A percentile compares a stretch with the other conserved stretches of the same genome.
Evolutionary conservation across 2,329 filamentous ascomycete genomes (phyloP).

Genomic region (Hypoxylon rubiginosum): DNA sequence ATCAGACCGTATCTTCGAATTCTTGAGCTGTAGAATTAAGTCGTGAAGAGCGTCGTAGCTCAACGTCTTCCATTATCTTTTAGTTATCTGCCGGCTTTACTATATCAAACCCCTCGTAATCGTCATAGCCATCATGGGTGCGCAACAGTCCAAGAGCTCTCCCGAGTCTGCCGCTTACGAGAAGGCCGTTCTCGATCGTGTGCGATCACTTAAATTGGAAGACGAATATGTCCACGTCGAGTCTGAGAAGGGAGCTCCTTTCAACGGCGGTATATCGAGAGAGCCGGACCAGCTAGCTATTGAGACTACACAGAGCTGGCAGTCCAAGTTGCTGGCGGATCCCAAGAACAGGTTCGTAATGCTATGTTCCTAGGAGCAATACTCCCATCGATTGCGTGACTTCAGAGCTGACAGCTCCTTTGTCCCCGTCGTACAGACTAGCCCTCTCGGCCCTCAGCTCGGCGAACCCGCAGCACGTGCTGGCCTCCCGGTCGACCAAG

Average conservation of each 20-base stretch:
- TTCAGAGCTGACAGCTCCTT: constrained; percentile 13
- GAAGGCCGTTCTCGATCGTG: constrained; percentile 60
- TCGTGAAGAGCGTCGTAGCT: neutral
- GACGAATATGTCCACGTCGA: constrained; percentile 68
- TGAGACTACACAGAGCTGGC: constrained; percentile 68
- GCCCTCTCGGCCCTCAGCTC: constrained; percentile 80
- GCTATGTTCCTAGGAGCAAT: neutral
- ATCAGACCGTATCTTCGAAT: constrained; percentile 3
- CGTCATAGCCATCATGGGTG: constrained; percentile 56
- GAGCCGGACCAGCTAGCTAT: constrained; percentile 64
- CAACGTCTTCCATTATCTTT: neutral
- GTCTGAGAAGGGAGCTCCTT: constrained; percentile 55
- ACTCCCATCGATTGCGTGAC: neutral
- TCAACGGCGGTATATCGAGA: constrained; percentile 41
- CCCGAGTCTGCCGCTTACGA: constrained; percentile 52
- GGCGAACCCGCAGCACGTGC: constrained; percentile 74
- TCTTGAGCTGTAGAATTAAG: neutral
- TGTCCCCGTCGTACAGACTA: constrained; percentile 64
- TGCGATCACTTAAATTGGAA: constrained; percentile 60
- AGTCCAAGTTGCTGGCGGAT: constrained; percentile 72
- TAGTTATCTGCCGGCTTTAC: neutral
- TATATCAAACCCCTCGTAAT: neutral
- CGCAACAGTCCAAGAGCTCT: constrained; percentile 58
- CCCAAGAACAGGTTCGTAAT: constrained; percentile 71
- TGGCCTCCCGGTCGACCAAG: constrained; percentile 73